Percentiles rank a stretch among this genome's conserved stretches.
Conservation (phyloP, 257 asterid species). For the Penstemon eatonii region DNA sequence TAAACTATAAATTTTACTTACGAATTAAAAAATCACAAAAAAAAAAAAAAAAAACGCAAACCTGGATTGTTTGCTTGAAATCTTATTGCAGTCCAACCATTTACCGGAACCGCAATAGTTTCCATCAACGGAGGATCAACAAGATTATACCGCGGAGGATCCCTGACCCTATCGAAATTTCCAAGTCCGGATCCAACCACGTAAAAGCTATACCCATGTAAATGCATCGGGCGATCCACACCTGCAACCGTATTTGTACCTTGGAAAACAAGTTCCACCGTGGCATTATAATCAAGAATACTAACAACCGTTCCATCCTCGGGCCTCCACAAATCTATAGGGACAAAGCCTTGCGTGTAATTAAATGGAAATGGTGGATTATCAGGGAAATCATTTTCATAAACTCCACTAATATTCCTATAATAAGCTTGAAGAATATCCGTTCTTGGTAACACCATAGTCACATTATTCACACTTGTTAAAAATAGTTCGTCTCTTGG, state of each 20-base stretch:
- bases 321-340: conserved; percentile 27
- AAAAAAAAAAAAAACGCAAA: neutral
- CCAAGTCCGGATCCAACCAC: conserved; percentile 61
- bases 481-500: conserved; percentile 32
- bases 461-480: conserved; percentile 54
- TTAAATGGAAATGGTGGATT: conserved; percentile 39
- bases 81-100: conserved; percentile 59
- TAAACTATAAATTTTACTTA: too few relatives aligned
- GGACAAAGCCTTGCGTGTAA: conserved; percentile 33
- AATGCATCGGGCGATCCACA: conserved; percentile 62
- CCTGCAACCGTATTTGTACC: conserved; percentile 42
- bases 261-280: conserved; percentile 57
- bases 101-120: conserved; percentile 45
- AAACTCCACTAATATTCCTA: conserved; percentile 33
- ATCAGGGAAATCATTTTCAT: conserved; percentile 34
- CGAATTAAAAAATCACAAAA: too few relatives aligned
- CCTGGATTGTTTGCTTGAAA: conserved; percentile 62
- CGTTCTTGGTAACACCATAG: conserved; percentile 34
- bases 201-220: conserved; percentile 63
- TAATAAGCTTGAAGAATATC: conserved; percentile 49
- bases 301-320: conserved; percentile 29
- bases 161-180: conserved; percentile 39
- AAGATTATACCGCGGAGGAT: conserved; percentile 47
- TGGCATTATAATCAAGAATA: conserved; percentile 38
- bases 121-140: conserved; percentile 58